Base-by-base conservation (phyloP, 495 filamentous ascomycete genomes). In the Friedmanniomyces simplex region DNA sequence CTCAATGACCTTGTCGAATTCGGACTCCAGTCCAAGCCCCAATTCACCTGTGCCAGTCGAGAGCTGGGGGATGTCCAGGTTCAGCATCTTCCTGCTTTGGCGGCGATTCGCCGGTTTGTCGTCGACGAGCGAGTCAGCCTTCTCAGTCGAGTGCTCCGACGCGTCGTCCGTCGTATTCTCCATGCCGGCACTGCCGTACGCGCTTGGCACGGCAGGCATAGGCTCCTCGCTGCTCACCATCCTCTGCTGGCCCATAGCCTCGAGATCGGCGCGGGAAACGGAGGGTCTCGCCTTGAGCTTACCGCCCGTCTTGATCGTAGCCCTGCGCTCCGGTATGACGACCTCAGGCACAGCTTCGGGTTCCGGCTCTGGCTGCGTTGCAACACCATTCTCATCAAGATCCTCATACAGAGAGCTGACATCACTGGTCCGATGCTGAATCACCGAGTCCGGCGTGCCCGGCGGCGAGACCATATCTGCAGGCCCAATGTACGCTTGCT, bases 1-100 rank as follows among this genome's bases (percentile, higher is more conserved):
- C 72, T 97, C 93, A 66, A 96, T 93, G 21, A 98, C 85, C 45
- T 91, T 79, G 63, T 97, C 90, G 72, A 98, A 96, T 65, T 97
- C 93, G 66, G 86, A 80, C 60, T 93, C 87, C 45, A 98, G 76
- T 55, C 89, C 89, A 58, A 91, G 81, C 50, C 88, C 88, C 32
- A 94, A 79, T 67, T 83, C 81, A 22, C 66, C 72, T 10, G 57
- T 63, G 2, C 48, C 50, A 18, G 25, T 10, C 1, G 54, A 34
- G 30, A 45, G 20, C 18, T 36, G 14, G 12, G 55, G 43, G 25
- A 49, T 58, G 49, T 58, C 32, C 4, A 62, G 41, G n/a, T 34
- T 36, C 2, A 56, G 25, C 48, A 39, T 34, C 49, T 49, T 62
- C 28, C 43, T n/a, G 25, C 41, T 57, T 41, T 57, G 30, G n/a